These are phyloP conservation scores for Rhodotorula sp. DNA, from an alignment of 1,284 basidiomycete species.

Conservation along the genomic window DNA sequence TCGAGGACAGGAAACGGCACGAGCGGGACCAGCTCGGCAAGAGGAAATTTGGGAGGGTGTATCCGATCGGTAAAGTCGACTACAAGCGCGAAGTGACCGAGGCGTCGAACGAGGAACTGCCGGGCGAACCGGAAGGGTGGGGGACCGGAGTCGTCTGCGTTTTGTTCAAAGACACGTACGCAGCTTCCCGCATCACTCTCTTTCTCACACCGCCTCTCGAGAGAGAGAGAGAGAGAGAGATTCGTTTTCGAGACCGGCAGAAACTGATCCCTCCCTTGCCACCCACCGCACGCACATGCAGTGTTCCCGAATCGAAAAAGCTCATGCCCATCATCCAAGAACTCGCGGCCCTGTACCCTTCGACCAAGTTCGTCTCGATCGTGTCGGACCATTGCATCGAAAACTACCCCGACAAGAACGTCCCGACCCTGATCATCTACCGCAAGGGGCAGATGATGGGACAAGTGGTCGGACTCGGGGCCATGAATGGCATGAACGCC, in stretches of 20 bases:
- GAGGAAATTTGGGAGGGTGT: constrained; percentile 78
- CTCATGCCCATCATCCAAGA: constrained; percentile 68
- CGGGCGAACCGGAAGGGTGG: constrained; percentile 61
- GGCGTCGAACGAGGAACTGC: constrained; percentile 71
- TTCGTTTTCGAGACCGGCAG: not conserved
- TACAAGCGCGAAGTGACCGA: constrained; percentile 95
- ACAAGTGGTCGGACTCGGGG: constrained; percentile 74
- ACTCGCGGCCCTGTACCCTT: constrained; percentile 77
- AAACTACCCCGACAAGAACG: constrained; percentile 85
- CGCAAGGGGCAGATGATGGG: constrained; percentile 83
- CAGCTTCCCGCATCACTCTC: constrained; percentile 3
- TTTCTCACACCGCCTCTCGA: not conserved
- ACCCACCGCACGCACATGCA: constrained; percentile 48
- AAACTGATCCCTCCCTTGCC: not conserved
- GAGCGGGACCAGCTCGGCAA: constrained; percentile 63
- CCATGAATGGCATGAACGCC: constrained; percentile 65
- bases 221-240: too few relatives aligned
- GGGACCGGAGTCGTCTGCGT: constrained; percentile 87
- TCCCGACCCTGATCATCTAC: constrained; percentile 92
- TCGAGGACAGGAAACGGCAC: constrained; percentile 66
- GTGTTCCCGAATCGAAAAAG: constrained; percentile 74
- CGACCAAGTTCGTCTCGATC: constrained; percentile 94
- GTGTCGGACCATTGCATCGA: constrained; percentile 94
- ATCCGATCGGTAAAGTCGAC: constrained; percentile 84
- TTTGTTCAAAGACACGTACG: constrained; percentile 83